Percentiles rank a stretch among this genome's conserved stretches.
Conservation (phyloP, 2,329 filamentous ascomycete species). For the Gyromitra esculenta region DNA sequence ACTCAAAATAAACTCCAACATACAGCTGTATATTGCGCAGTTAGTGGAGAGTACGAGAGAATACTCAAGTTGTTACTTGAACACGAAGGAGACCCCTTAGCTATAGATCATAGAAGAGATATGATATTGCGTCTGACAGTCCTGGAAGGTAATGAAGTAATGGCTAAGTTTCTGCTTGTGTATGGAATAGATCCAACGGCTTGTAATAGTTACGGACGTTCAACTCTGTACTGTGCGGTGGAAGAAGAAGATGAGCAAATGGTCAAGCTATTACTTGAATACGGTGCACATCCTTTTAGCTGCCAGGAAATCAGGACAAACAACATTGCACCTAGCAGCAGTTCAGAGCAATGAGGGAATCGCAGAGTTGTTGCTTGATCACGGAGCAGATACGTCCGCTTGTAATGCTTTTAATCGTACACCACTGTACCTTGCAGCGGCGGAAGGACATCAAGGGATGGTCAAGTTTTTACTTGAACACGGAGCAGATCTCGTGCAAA, state of each 20-base stretch:
- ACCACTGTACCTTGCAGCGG: background rate
- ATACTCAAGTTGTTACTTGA: background rate
- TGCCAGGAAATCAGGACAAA: background rate
- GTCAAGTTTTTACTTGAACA: constrained; percentile 14
- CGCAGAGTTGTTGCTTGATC: constrained; percentile 6
- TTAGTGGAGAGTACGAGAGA: background rate
- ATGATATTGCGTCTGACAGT: constrained; percentile 5
- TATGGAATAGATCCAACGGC: background rate
- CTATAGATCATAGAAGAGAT: background rate
- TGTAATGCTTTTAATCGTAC: background rate
- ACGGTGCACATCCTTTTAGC: background rate
- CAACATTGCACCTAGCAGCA: constrained; percentile 11
- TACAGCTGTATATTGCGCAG: constrained; percentile 13
- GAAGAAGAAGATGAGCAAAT: constrained; percentile 11
- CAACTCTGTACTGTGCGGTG: background rate
- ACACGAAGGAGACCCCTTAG: background rate
- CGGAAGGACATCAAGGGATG: constrained; percentile 3
- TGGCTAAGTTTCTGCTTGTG: constrained; percentile 3
- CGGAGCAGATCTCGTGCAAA: background rate
- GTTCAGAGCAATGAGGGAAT: background rate
- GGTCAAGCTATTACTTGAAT: constrained; percentile 9
- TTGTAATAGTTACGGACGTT: background rate
- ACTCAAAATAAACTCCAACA: constrained; percentile 1
- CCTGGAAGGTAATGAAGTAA: background rate
- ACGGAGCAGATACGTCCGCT: background rate